Evolutionary conservation across 345 rosid species (phyloP).

Genomic region (Adansonia digitata): DNA sequence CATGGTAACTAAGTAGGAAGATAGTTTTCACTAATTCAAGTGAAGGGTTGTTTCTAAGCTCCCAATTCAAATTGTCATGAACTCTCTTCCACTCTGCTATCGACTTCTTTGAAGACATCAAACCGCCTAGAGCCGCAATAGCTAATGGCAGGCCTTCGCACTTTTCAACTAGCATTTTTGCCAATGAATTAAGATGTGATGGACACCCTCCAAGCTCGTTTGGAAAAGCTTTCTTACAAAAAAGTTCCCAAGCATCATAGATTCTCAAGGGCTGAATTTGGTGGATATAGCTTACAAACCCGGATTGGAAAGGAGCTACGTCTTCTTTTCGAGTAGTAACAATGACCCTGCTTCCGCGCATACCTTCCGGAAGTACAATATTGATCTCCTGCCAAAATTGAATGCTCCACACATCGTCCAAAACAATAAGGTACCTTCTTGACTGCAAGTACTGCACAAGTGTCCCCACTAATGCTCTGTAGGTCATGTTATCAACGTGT

Average conservation of each 20-base stretch:
- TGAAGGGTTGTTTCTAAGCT: slow-evolving; percentile 11
- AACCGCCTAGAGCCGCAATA: slow-evolving; percentile 19
- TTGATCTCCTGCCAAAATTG: not conserved
- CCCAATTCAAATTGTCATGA: slow-evolving; percentile 10
- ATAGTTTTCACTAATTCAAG: slow-evolving; percentile 11
- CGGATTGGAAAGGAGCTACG: not conserved
- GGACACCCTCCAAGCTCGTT: not conserved
- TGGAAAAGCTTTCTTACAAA: slow-evolving; percentile 17
- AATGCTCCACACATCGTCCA: slow-evolving; percentile 20
- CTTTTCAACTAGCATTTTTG: not conserved
- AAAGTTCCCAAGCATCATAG: slow-evolving; percentile 16
- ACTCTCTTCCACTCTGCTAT: slow-evolving; percentile 19
- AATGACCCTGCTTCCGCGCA: slow-evolving; percentile 13
- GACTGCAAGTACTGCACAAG: slow-evolving; percentile 1
- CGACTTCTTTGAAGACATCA: slow-evolving; percentile 11
- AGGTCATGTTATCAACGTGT: not conserved
- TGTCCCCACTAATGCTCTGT: not conserved
- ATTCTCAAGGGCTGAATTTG: not conserved
- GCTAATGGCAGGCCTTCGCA: slow-evolving; percentile 8
- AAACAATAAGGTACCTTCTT: slow-evolving; percentile 19
- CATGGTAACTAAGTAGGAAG: slow-evolving; percentile 13
- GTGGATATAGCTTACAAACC: not conserved
- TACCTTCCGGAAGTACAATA: slow-evolving; percentile 10
- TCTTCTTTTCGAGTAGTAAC: slow-evolving; percentile 21
- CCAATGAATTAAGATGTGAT: not conserved